These are phyloP conservation scores for Yarrowia sp. DNA, from an alignment of 805 yeast species.

Conservation along the genomic window DNA sequence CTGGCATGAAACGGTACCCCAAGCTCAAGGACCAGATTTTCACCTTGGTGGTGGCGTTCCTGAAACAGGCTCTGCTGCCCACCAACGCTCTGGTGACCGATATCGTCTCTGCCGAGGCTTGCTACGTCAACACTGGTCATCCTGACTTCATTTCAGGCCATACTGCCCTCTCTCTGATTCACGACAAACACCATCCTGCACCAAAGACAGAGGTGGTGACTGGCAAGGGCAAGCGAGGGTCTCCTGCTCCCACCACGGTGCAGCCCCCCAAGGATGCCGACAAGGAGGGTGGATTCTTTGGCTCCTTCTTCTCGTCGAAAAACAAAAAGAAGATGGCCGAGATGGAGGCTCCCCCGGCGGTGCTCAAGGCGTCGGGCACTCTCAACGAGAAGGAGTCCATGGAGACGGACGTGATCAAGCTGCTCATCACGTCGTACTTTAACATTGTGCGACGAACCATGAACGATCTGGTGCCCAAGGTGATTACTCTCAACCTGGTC, in stretches of 20 bases:
- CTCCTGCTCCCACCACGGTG: conserved; percentile 53
- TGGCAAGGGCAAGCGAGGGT: conserved; percentile 65
- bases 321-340: conserved; percentile 89
- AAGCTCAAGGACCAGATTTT: conserved; percentile 85
- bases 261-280: conserved; percentile 45
- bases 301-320: conserved; percentile 89
- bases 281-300: conserved; percentile 76
- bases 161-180: conserved; percentile 89
- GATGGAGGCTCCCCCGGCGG: conserved; percentile 96
- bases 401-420: conserved; percentile 95
- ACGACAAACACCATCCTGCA: conserved; percentile 79
- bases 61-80: conserved; percentile 78
- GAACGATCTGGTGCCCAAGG: conserved; percentile 91
- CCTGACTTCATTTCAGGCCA: conserved; percentile 94
- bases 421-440: conserved; percentile 85
- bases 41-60: conserved; percentile 71
- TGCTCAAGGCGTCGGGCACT: conserved; percentile 83
- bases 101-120: conserved; percentile 79
- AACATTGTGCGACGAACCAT: conserved; percentile 90
- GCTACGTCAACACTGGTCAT: conserved; percentile 95
- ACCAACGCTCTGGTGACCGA: conserved; percentile 84
- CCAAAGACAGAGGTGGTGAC: conserved; percentile 13
- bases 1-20: conserved; percentile 86
- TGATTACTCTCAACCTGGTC: conserved; percentile 88
- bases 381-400: conserved; percentile 92